These are phyloP conservation scores for Hericium rajendrae DNA, from an alignment of 768 basidiomycete species.

Conservation along the genomic window DNA sequence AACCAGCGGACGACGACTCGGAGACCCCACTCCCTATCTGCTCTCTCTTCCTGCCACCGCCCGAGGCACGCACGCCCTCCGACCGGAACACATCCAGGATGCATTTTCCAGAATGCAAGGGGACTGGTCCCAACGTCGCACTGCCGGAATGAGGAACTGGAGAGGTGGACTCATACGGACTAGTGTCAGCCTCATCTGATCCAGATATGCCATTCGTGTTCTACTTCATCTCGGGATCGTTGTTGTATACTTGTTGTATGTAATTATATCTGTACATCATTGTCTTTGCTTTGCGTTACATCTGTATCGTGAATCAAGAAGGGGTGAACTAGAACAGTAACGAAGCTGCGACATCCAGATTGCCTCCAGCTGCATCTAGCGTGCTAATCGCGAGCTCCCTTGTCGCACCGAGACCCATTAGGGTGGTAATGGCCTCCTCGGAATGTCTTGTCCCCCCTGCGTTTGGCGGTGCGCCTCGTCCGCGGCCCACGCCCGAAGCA, in stretches of 20 bases:
- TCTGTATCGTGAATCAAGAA: neutral
- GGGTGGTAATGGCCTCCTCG: slow-evolving; percentile 50
- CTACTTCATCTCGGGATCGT: slow-evolving; percentile 13
- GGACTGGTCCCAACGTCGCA: slow-evolving; percentile 71
- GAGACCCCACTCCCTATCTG: slow-evolving; percentile 61
- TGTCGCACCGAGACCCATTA: slow-evolving; percentile 72
- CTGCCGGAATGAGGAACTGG: slow-evolving; percentile 86
- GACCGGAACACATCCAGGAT: slow-evolving; percentile 83
- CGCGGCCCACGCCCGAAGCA: slow-evolving; percentile 15
- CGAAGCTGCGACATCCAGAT: slow-evolving; percentile 82
- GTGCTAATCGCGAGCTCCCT: slow-evolving; percentile 70
- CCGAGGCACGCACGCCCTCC: slow-evolving; percentile 72
- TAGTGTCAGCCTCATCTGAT: slow-evolving; percentile 66
- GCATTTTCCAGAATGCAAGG: slow-evolving; percentile 87
- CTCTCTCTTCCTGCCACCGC: slow-evolving; percentile 72
- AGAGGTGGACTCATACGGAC: slow-evolving; percentile 77
- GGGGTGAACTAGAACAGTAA: slow-evolving; percentile 55
- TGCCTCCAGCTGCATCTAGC: slow-evolving; percentile 74
- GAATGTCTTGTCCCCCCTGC: slow-evolving; percentile 28
- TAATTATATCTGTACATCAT: slow-evolving; percentile 18
- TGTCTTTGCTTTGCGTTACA: neutral
- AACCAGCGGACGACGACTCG: slow-evolving; percentile 41
- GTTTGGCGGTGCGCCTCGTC: slow-evolving; percentile 14
- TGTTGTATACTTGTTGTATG: slow-evolving; percentile 11
- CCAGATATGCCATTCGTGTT: slow-evolving; percentile 9